phyloP scores from a whole-genome alignment of 2,329 filamentous ascomycete genomes.

The Verticillium longisporum region DNA sequence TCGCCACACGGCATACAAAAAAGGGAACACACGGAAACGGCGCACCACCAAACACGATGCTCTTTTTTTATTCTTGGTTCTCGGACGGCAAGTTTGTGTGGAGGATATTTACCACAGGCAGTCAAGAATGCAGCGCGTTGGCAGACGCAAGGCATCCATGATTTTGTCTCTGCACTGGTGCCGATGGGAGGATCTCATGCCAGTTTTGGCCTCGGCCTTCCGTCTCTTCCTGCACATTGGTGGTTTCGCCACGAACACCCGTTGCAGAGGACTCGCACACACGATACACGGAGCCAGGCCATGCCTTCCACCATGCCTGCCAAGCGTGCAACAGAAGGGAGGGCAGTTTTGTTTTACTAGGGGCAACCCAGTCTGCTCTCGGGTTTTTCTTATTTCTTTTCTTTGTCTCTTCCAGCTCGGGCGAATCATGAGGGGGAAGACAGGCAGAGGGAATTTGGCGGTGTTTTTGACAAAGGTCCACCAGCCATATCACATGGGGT shows the following conservation, averaged over 20 bases:
- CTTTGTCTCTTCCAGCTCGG: neutral
- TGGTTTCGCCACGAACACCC: neutral
- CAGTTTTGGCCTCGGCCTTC: neutral
- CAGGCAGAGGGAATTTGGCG: neutral
- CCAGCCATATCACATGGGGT: neutral
- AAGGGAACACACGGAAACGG: conserved; percentile 7
- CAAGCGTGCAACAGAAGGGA: neutral
- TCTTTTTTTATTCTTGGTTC: neutral
- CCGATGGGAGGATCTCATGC: neutral
- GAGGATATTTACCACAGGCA: neutral
- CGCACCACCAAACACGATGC: neutral
- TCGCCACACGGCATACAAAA: conserved; percentile 14
- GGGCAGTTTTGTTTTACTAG: neutral
- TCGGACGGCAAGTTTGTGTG: neutral
- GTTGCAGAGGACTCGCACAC: neutral
- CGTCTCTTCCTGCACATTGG: neutral
- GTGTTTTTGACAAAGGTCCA: neutral
- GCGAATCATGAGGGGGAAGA: neutral
- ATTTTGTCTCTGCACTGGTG: neutral
- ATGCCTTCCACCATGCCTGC: no score
- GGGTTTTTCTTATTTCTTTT: neutral
- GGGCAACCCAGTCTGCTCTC: neutral
- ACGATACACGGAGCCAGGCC: neutral
- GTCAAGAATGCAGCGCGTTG: neutral
- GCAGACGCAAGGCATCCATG: neutral